Conservation (phyloP, 1,284 basidiomycete genomes). For the Sphagnurus paluster region DNA sequence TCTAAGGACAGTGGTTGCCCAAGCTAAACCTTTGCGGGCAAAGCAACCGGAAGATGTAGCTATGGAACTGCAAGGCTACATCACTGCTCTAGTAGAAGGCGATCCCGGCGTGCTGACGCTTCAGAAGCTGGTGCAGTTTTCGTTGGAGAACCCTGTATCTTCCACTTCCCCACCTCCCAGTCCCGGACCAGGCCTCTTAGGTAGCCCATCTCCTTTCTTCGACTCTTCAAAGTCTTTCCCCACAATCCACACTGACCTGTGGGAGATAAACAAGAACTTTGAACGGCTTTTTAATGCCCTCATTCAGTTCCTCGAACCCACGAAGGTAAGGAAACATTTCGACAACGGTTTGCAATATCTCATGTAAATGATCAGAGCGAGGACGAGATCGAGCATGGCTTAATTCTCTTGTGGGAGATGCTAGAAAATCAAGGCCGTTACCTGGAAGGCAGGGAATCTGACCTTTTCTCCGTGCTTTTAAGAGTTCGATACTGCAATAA, state of each 20-base stretch:
- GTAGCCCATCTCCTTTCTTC: constrained; percentile 52
- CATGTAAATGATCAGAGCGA: constrained; percentile 44
- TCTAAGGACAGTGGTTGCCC: constrained; percentile 46
- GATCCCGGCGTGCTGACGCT: constrained; percentile 50
- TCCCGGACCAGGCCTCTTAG: constrained; percentile 39
- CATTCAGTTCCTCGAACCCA: constrained; percentile 55
- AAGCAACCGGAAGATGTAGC: constrained; percentile 35
- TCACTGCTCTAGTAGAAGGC: constrained; percentile 52
- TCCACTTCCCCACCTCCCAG: constrained; percentile 44
- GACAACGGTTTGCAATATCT: constrained; percentile 14
- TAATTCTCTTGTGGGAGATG: constrained; percentile 78
- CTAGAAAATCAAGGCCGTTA: constrained; percentile 64
- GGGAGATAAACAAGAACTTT: constrained; percentile 67
- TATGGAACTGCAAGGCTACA: constrained; percentile 53
- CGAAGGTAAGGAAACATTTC: constrained; percentile 44
- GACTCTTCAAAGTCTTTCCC: constrained; percentile 39
- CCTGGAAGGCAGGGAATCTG: constrained; percentile 72
- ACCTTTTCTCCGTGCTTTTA: constrained; percentile 65
- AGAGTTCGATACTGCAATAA: constrained; percentile 68
- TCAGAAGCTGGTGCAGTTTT: constrained; percentile 62
- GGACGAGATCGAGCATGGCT: constrained; percentile 67
- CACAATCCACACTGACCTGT: constrained; percentile 53
- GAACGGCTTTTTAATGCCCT: constrained; percentile 65
- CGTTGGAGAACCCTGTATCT: constrained; percentile 55
- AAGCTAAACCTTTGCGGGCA: constrained; percentile 42